Percentiles rank a stretch among this genome's conserved stretches.
Evolutionary conservation across 2,329 filamentous ascomycete genomes (phyloP).

Genomic region (Chaetomium globosum): DNA sequence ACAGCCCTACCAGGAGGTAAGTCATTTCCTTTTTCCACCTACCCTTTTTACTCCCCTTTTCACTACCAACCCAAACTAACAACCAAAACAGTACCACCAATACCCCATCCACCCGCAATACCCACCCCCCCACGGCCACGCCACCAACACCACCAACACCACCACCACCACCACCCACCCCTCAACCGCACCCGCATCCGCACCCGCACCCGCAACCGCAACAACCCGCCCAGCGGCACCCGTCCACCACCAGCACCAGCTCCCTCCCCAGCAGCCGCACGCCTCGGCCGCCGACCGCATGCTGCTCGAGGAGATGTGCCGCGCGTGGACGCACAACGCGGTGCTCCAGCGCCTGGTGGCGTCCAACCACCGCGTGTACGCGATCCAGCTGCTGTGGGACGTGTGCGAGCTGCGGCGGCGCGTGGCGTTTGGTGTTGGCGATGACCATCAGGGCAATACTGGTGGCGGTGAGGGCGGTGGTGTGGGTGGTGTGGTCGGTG

Average conservation of each 20-base stretch:
- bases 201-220: too few relatives aligned
- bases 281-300: slow-evolving; percentile 16
- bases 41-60: not conserved
- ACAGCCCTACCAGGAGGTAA: slow-evolving; percentile 10
- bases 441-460: not conserved
- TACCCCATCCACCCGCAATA: not conserved
- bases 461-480: too few relatives aligned
- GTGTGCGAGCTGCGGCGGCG: slow-evolving; percentile 27
- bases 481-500: too few relatives aligned
- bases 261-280: not conserved
- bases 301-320: slow-evolving; percentile 15
- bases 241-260: slow-evolving; percentile 20
- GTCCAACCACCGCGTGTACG: slow-evolving; percentile 5
- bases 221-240: slow-evolving; percentile 16
- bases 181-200: too few relatives aligned
- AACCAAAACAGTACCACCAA: not conserved
- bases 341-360: not conserved
- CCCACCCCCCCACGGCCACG: too few relatives aligned
- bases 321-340: slow-evolving; percentile 20
- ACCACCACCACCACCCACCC: not conserved
- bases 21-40: not conserved
- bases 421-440: not conserved
- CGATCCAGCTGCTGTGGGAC: slow-evolving; percentile 31
- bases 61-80: not conserved
- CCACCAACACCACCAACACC: not conserved